A percentile compares a stretch with the other conserved stretches of the same genome.
Evolutionary conservation across 352 stramenopile species (phyloP).

Genomic region (Phytophthora europaea): DNA sequence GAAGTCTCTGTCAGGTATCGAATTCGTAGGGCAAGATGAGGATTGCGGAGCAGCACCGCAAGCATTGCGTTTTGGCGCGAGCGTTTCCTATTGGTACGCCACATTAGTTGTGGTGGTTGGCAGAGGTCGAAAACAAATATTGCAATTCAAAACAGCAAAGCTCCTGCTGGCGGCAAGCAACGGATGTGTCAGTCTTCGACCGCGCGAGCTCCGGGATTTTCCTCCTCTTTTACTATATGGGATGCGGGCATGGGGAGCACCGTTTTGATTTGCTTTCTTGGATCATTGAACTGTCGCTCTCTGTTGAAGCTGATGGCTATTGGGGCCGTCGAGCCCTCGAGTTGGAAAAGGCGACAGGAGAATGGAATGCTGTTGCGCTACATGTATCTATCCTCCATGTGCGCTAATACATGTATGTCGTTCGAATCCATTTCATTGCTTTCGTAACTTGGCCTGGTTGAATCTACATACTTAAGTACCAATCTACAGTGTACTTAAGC

Average conservation of each 20-base stretch:
- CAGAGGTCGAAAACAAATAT: no score
- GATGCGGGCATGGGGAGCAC: neutral
- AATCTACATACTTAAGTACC: neutral
- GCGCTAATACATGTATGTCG: neutral
- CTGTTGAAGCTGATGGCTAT: neutral
- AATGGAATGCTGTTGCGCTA: neutral
- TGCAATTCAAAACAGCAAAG: no score
- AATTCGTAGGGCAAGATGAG: no score
- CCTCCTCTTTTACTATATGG: neutral
- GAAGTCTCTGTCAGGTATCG: constrained; percentile 30
- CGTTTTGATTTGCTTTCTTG: neutral
- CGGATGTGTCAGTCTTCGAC: neutral
- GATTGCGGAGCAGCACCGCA: no score
- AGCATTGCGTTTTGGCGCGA: no score
- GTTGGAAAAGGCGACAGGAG: neutral
- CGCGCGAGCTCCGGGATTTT: neutral
- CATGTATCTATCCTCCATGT: neutral
- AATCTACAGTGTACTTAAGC: constrained; percentile 5
- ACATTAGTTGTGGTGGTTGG: constrained; percentile 31
- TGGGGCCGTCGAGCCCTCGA: no score
- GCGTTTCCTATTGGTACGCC: no score
- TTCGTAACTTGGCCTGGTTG: neutral
- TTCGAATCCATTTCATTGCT: neutral
- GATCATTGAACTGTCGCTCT: neutral
- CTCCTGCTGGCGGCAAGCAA: neutral